Base-by-base conservation (phyloP, 2,329 filamentous ascomycete species). In the Huntiella abstrusa region DNA sequence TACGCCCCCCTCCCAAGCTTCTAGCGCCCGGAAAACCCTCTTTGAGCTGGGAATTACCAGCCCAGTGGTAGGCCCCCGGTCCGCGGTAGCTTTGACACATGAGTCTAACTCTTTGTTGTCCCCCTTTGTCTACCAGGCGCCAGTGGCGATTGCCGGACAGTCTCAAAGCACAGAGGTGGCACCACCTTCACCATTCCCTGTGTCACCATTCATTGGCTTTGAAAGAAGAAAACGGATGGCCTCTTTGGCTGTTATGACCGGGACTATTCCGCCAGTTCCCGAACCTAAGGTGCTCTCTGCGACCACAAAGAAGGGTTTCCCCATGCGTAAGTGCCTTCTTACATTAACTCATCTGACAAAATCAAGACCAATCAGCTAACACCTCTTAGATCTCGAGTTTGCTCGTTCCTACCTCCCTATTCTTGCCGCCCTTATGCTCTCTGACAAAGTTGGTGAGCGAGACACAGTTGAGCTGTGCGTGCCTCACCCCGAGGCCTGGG, bases 391-490 rank as follows among this genome's bases (percentile, higher is more conserved):
- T 51, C 59, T 67, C 2, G 60, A 63, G 49, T 67, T 70, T 50
- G 66, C 66, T 4, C 59, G 65, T 2, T 61, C 64, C 11, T 62
- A 62, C 49, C 61, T 77, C 3, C 75, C 73, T 2, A 64, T 71
- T 0, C 58, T 77, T 4, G 71, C 67, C 0, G 64, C 68, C 1
- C 58, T 77, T 41, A 67, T 79, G 52, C 60, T 70, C 33, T 75
- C 70, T 0, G 65, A 68, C 4, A 62, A 69, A 52, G 62, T 77
- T 16, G 58, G 59, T 11, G 61, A 63, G 17, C 67, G 70, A 22
- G 73, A 77, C 53, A 60, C 62, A 2, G 62, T 79, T 44, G 71
- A 77, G 51, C 59, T 78, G 7, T 73, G 73, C 0, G 52, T 79
- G 46, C 74, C 74, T 1, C 62, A 69, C 48, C 73, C 74, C 1